Percentiles rank a stretch among this genome's conserved stretches.
These are phyloP conservation scores for Prunus mongolica DNA, from an alignment of 306 rosid species.

Conservation along the genomic window DNA sequence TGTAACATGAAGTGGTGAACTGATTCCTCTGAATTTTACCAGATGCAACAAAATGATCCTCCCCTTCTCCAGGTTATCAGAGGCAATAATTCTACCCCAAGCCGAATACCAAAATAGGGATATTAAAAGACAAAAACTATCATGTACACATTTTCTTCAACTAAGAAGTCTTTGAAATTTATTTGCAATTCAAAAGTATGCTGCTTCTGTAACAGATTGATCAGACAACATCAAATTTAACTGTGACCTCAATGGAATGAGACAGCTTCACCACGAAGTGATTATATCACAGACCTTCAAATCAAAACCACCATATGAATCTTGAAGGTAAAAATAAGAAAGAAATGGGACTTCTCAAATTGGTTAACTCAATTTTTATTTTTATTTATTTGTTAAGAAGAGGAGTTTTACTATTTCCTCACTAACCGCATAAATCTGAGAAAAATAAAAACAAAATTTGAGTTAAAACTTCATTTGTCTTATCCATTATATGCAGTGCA, in stretches of 20 bases:
- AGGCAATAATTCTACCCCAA: background rate
- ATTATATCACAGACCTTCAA: background rate
- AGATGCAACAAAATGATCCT: background rate
- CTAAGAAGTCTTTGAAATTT: background rate
- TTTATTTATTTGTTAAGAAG: background rate
- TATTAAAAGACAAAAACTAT: background rate
- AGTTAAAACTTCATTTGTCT: background rate
- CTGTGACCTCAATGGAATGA: background rate
- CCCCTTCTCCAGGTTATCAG: background rate
- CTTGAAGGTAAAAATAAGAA: background rate
- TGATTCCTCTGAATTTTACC: background rate
- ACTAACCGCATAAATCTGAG: background rate
- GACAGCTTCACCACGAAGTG: background rate
- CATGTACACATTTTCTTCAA: background rate
- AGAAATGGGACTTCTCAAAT: too few relatives aligned
- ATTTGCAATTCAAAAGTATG: background rate
- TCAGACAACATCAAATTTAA: conserved; percentile 6
- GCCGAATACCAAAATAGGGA: background rate
- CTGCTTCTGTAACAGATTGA: background rate
- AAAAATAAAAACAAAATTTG: too few relatives aligned
- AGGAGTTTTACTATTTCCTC: background rate
- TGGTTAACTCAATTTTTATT: background rate
- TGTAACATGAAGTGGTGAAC: background rate
- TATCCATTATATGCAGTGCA: background rate
- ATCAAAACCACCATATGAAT: background rate